These are phyloP conservation scores for Byssothecium circinans DNA, from an alignment of 2,329 filamentous ascomycete genomes.

Conservation along the genomic window DNA sequence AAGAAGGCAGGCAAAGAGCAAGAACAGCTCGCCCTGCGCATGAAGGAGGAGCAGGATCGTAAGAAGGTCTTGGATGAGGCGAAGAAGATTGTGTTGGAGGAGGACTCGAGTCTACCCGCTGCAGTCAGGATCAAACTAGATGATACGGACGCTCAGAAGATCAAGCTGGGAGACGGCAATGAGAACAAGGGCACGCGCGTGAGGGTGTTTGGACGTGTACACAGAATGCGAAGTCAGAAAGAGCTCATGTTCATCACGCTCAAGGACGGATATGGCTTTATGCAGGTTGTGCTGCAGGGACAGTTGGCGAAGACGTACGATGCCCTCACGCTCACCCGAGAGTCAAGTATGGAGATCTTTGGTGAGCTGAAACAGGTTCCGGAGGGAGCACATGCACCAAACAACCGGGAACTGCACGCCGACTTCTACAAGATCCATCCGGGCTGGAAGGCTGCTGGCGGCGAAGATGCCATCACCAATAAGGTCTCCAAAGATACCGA, in stretches of 20 bases:
- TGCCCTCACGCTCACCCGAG: conserved; percentile 78
- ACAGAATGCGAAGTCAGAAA: conserved; percentile 79
- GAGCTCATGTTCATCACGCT: conserved; percentile 85
- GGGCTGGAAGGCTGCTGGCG: conserved; percentile 74
- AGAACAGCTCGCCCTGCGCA: conserved; percentile 70
- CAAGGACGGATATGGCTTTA: conserved; percentile 77
- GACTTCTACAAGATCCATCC: conserved; percentile 78
- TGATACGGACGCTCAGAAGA: conserved; percentile 62
- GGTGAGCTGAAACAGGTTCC: conserved; percentile 85
- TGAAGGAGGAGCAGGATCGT: conserved; percentile 71
- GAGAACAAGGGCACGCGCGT: conserved; percentile 70
- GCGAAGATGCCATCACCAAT: conserved; percentile 91
- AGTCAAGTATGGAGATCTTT: conserved; percentile 81
- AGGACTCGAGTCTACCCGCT: conserved; percentile 72
- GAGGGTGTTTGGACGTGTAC: conserved; percentile 78
- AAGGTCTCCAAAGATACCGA: conserved; percentile 69
- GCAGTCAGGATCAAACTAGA: conserved; percentile 76
- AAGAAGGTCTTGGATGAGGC: conserved; percentile 76
- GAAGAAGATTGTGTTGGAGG: conserved; percentile 71
- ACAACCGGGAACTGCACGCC: conserved; percentile 84
- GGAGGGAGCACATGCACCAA: conserved; percentile 73
- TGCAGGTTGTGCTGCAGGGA: conserved; percentile 83
- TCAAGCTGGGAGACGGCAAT: conserved; percentile 56
- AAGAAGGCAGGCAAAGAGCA: conserved; percentile 82
- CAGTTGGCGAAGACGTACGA: conserved; percentile 90